phyloP scores from a whole-genome alignment of 208 protist species.

The Leishmania tropica region DNA sequence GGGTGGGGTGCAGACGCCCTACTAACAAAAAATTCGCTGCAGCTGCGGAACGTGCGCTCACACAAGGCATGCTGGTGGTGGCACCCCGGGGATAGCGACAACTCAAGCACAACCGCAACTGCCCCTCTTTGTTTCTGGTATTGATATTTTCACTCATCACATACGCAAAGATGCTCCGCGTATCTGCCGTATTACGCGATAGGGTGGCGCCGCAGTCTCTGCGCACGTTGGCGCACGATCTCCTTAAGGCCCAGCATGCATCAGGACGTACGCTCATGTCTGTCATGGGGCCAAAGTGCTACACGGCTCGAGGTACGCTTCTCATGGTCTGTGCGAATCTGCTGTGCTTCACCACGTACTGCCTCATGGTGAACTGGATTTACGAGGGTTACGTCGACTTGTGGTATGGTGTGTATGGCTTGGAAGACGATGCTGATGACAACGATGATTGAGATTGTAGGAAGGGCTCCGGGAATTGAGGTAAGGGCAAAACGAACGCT shows the following conservation, averaged over 20 bases:
- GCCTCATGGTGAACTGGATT: conserved; percentile 83
- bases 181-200: neutral
- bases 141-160: neutral
- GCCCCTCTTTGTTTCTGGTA: neutral
- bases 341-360: conserved; percentile 65
- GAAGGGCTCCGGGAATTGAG: neutral
- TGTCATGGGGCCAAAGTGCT: conserved; percentile 26
- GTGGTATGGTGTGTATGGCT: conserved; percentile 76
- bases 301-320: conserved; percentile 17
- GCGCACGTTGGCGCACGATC: conserved; percentile 12
- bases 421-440: conserved; percentile 69
- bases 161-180: conserved; percentile 17
- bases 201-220: conserved; percentile 4
- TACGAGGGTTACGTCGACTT: conserved; percentile 81
- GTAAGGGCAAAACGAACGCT: neutral
- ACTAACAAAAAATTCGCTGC: neutral
- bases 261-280: conserved; percentile 29
- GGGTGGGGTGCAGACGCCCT: neutral
- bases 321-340: conserved; percentile 37
- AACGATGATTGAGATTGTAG: conserved; percentile 20
- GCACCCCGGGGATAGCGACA: neutral
- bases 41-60: neutral
- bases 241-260: conserved; percentile 21
- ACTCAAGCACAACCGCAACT: neutral
- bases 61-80: neutral